A percentile compares a stretch with the other conserved stretches of the same genome.
Evolutionary conservation across 805 yeast species (phyloP).

Genomic region (Yamadazyma laniorum): DNA sequence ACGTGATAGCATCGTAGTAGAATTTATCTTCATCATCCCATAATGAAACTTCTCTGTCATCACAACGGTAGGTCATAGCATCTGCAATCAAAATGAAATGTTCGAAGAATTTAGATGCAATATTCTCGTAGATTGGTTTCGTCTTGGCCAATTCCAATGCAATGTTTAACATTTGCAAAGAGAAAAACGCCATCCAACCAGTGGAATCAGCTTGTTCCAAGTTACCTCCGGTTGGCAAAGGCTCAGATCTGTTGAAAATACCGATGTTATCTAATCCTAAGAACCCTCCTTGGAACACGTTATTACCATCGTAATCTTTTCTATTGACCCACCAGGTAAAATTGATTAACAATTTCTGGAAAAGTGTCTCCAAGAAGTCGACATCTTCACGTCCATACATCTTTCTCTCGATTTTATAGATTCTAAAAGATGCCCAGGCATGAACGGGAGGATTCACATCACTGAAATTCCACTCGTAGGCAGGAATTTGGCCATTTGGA

Average conservation of each 20-base stretch:
- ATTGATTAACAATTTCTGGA: slow-evolving; percentile 83
- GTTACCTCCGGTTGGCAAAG: slow-evolving; percentile 86
- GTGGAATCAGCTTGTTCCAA: slow-evolving; percentile 94
- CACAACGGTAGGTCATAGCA: slow-evolving; percentile 75
- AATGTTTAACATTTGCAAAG: slow-evolving; percentile 86
- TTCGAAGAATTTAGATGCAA: slow-evolving; percentile 91
- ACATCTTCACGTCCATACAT: slow-evolving; percentile 79
- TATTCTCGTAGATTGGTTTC: slow-evolving; percentile 84
- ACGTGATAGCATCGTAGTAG: slow-evolving; percentile 85
- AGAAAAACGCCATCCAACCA: slow-evolving; percentile 96
- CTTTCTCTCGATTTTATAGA: slow-evolving; percentile 82
- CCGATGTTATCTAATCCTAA: slow-evolving; percentile 92
- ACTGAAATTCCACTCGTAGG: slow-evolving; percentile 93
- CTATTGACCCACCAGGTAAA: slow-evolving; percentile 98
- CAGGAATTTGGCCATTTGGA: slow-evolving; percentile 96
- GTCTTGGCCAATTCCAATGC: slow-evolving; percentile 86
- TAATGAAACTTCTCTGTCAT: slow-evolving; percentile 53
- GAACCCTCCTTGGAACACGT: slow-evolving; percentile 92
- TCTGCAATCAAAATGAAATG: slow-evolving; percentile 89
- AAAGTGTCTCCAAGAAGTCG: slow-evolving; percentile 84
- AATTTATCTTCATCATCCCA: slow-evolving; percentile 92
- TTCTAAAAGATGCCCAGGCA: slow-evolving; percentile 91
- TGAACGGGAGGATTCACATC: slow-evolving; percentile 98
- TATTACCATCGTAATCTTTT: slow-evolving; percentile 81
- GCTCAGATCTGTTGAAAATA: slow-evolving; percentile 87